Conservation (phyloP, 140 eudicot species). For the Stevia rebaudiana region DNA sequence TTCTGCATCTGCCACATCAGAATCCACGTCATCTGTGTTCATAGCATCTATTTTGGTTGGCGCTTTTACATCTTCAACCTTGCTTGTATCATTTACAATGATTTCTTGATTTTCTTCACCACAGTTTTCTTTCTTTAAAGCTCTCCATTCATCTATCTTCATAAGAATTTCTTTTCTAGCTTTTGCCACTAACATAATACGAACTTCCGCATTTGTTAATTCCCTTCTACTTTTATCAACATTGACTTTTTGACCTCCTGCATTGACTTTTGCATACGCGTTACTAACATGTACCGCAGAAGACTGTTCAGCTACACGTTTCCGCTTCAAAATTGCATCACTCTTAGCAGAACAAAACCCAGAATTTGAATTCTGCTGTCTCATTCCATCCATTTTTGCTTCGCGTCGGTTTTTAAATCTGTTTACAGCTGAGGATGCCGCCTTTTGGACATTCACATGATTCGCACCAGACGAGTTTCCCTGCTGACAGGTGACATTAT, state of each 20-base stretch:
- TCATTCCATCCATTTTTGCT: conserved; percentile 8
- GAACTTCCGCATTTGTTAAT: conserved; percentile 31
- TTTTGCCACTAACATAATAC: conserved; percentile 36
- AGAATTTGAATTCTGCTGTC: conserved; percentile 3
- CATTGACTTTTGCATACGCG: conserved; percentile 3
- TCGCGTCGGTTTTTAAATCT: conserved; percentile 24
- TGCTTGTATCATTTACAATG: not conserved
- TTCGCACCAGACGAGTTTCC: conserved; percentile 14
- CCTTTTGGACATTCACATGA: conserved; percentile 16
- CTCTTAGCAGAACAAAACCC: conserved; percentile 16
- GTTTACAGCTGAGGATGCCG: conserved; percentile 14
- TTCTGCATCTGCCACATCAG: conserved; percentile 11
- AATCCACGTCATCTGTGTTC: conserved; percentile 8
- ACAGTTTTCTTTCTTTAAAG: conserved; percentile 5
- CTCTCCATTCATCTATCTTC: conserved; percentile 31
- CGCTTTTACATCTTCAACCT: conserved; percentile 17
- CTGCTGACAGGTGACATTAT: conserved; percentile 11
- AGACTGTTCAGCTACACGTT: conserved; percentile 30
- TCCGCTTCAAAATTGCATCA: conserved; percentile 18
- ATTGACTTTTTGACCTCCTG: conserved; percentile 19
- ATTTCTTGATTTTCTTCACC: conserved; percentile 5
- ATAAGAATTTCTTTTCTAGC: conserved; percentile 26
- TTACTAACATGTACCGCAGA: conserved; percentile 1
- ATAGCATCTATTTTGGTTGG: conserved; percentile 12
- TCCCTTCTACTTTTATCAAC: conserved; percentile 30